Base-by-base conservation (phyloP, 1,284 basidiomycete genomes). In the Puccinia polysora region DNA sequence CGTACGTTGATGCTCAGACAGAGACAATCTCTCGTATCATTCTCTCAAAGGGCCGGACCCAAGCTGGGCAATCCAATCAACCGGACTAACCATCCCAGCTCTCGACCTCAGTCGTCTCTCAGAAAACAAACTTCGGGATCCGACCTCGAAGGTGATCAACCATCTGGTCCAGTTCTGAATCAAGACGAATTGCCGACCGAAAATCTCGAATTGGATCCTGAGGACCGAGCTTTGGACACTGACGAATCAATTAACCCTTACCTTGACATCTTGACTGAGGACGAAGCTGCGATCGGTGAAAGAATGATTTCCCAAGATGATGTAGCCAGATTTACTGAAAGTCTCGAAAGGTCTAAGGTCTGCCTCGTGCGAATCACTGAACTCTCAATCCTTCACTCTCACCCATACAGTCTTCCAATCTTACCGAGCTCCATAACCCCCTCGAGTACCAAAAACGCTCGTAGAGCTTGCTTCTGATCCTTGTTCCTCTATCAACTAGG, bases 271-370 rank as follows among this genome's bases (percentile, higher is more conserved):
- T 23, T 70, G 6, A 60, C 43, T 20, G 58, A 70, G n/a, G 58
- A 47, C 8, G 53, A 70, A 43, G 58, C 56, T n/a, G 28, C 32
- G 7, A 49, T 70, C 53, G 68, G 58, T 20, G 58, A 70, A 40
- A 56, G 68, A 32, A 58, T 23, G 23, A 62, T 62, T 34, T n/a
- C 43, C 32, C 56, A 70, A 38, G 68, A 70, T 20, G 68, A 70
- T 45, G 15, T 60, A 30, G 34, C 23, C 18, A 62, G 47, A 32
- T 70, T 70, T 43, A 34, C 60, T 14, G 43, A 60, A 47, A 70
- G 68, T 53, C 7, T 62, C 25, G 56, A 60, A 38, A 60, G 38
- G 25, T 60, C 40, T 18, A 47, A 62, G 43, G 68, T 70, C 7
- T 38, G 56, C 32, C 20, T 25, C 18, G 7, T 20, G n/a, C n/a